Percentiles rank a stretch among this genome's conserved stretches.
phyloP scores from a whole-genome alignment of 441 rosid genomes.

The Viola pubescens region DNA sequence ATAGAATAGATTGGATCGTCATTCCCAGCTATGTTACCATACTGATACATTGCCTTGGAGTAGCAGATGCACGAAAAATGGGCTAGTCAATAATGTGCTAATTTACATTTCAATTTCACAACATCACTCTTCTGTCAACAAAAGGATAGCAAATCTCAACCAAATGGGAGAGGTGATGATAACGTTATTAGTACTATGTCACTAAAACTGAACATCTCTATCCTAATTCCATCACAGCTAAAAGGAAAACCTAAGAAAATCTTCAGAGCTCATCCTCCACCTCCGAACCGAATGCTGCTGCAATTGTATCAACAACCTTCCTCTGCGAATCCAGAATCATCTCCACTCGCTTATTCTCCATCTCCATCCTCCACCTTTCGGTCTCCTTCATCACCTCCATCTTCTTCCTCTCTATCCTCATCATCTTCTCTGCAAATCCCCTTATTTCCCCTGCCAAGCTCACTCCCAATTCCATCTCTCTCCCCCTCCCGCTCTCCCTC shows the following conservation, averaged over 20 bases:
- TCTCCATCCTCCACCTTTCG: conserved; percentile 75
- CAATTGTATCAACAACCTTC: conserved; percentile 47
- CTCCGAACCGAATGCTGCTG: not conserved
- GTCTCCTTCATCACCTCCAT: conserved; percentile 79
- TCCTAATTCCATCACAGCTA: not conserved
- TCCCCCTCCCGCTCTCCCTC: conserved; percentile 22
- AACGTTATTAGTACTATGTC: too few relatives aligned
- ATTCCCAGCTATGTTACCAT: too few relatives aligned
- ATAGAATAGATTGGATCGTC: too few relatives aligned
- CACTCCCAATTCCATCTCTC: conserved; percentile 31
- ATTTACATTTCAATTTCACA: not conserved
- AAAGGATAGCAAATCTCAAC: not conserved
- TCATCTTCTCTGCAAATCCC: conserved; percentile 61
- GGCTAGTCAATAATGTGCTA: not conserved
- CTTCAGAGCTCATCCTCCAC: conserved; percentile 1
- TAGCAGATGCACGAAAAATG: too few relatives aligned
- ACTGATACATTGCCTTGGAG: too few relatives aligned
- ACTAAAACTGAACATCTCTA: not conserved
- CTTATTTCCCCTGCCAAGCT: conserved; percentile 71
- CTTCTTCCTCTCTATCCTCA: conserved; percentile 72
- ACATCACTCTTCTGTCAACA: not conserved
- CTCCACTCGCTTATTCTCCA: conserved; percentile 75
- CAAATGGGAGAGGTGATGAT: not conserved
- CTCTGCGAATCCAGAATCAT: conserved; percentile 78
- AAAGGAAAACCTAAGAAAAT: not conserved